A percentile compares a stretch with the other conserved stretches of the same genome.
phyloP scores from a whole-genome alignment of 495 filamentous ascomycete species.

The Sporormia fimetaria region DNA sequence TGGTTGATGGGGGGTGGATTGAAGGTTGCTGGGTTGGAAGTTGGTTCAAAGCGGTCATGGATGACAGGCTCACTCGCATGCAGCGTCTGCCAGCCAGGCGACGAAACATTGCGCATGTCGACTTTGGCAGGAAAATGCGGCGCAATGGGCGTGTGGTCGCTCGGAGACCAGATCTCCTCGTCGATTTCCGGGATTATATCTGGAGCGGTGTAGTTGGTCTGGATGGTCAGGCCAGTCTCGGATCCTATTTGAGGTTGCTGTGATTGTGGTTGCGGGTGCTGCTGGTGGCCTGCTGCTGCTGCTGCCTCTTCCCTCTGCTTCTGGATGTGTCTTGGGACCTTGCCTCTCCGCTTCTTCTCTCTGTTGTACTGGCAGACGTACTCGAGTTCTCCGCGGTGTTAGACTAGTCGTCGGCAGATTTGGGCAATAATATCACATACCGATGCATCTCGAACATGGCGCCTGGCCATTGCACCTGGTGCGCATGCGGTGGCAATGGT shows the following conservation, averaged over 20 bases:
- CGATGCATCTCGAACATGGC: slow-evolving; percentile 23
- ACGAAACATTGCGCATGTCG: slow-evolving; percentile 12
- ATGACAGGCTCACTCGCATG: slow-evolving; percentile 8
- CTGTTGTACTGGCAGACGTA: slow-evolving; percentile 22
- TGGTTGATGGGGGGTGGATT: slow-evolving; percentile 8
- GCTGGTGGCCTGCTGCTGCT: slow-evolving; percentile 4
- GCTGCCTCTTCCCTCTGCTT: slow-evolving; percentile 19
- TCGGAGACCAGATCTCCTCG: slow-evolving; percentile 20
- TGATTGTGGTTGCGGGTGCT: slow-evolving; percentile 1
- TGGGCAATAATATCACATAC: slow-evolving; percentile 7
- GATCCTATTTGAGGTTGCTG: too few species aligned
- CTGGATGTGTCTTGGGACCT: slow-evolving; percentile 22
- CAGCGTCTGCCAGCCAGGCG: slow-evolving; percentile 13
- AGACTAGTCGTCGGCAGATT: not conserved
- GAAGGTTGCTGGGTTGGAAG: slow-evolving; percentile 5
- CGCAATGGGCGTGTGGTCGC: slow-evolving; percentile 6
- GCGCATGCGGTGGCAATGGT: slow-evolving; percentile 22
- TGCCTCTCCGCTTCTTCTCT: slow-evolving; percentile 21
- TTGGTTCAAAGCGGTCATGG: not conserved
- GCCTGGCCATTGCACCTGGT: slow-evolving; percentile 22
- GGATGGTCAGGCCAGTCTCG: slow-evolving; percentile 13
- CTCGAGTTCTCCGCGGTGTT: slow-evolving; percentile 12
- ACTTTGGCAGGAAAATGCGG: slow-evolving; percentile 15
- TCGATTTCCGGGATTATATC: slow-evolving; percentile 16
- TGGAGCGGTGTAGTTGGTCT: slow-evolving; percentile 6